Percentiles rank a stretch among this genome's conserved stretches.
phyloP scores from a whole-genome alignment of 495 filamentous ascomycete genomes.

The Xeromyces bisporus region DNA sequence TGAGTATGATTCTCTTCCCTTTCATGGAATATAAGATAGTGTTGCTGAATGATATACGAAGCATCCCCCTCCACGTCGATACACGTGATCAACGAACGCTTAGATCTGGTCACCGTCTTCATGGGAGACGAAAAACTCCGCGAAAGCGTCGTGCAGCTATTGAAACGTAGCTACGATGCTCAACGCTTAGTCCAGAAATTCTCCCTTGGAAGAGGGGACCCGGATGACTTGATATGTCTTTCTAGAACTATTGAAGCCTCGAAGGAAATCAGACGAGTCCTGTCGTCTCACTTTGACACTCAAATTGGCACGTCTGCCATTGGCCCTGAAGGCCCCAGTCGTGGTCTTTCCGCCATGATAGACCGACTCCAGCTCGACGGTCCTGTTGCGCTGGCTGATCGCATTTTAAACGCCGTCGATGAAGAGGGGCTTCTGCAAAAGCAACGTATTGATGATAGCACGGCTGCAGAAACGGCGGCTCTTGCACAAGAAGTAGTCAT shows the following conservation, averaged over 20 bases:
- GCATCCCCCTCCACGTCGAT: conserved; percentile 74
- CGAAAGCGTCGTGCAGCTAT: conserved; percentile 45
- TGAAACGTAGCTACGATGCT: conserved; percentile 67
- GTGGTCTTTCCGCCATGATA: conserved; percentile 35
- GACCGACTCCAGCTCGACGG: conserved; percentile 49
- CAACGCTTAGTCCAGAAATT: conserved; percentile 88
- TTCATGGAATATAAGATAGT: too few species aligned
- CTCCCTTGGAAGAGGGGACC: conserved; percentile 73
- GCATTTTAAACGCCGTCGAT: conserved; percentile 67
- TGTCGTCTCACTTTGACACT: conserved; percentile 11
- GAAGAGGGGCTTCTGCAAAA: conserved; percentile 75
- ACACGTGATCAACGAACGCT: conserved; percentile 55
- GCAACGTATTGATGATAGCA: conserved; percentile 56
- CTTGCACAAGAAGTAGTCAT: conserved; percentile 50
- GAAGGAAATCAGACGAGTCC: conserved; percentile 40
- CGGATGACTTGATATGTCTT: conserved; percentile 78
- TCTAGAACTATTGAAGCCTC: conserved; percentile 70
- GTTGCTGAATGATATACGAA: conserved; percentile 12
- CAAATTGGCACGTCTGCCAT: conserved; percentile 6
- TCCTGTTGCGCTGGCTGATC: conserved; percentile 47
- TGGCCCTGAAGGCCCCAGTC: conserved; percentile 6
- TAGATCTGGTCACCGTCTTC: conserved; percentile 68
- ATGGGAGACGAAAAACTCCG: conserved; percentile 43
- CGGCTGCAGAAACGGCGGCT: conserved; percentile 47
- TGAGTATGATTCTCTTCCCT: conserved; percentile 36